Conservation (phyloP, 2,329 filamentous ascomycete species). For the Rhytidhysteron rufulum region DNA sequence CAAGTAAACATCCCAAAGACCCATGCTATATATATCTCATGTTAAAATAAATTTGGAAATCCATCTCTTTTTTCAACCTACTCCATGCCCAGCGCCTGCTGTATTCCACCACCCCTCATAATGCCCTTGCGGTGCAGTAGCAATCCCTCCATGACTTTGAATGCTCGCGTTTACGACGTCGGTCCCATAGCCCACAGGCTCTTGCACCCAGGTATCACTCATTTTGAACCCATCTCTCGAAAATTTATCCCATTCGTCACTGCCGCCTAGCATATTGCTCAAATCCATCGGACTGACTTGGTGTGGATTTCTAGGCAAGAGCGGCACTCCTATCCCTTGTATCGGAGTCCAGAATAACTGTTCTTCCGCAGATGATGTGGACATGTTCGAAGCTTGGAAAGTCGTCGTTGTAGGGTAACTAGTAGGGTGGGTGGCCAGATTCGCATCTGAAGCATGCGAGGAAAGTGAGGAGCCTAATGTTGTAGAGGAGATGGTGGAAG, state of each 20-base stretch:
- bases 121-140: neutral
- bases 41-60: too few species aligned
- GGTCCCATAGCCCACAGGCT: neutral
- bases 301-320: slow-evolving; percentile 23
- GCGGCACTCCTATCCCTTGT: slow-evolving; percentile 36
- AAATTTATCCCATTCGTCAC: slow-evolving; percentile 28
- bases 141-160: neutral
- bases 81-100: neutral
- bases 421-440: neutral
- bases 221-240: slow-evolving; percentile 34
- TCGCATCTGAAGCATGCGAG: too few species aligned
- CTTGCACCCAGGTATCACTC: slow-evolving; percentile 15
- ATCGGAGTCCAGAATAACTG: slow-evolving; percentile 38
- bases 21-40: too few species aligned
- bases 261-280: slow-evolving; percentile 25
- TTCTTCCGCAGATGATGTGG: slow-evolving; percentile 11
- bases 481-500: slow-evolving; percentile 3
- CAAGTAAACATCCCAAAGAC: too few species aligned
- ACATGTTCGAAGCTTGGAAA: slow-evolving; percentile 9
- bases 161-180: neutral
- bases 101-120: neutral
- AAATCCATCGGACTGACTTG: slow-evolving; percentile 32
- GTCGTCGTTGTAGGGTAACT: neutral
- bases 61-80: too few species aligned
- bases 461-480: neutral